Conservation (phyloP, 2,329 filamentous ascomycete species). For the Colletotrichum limetticola region DNA sequence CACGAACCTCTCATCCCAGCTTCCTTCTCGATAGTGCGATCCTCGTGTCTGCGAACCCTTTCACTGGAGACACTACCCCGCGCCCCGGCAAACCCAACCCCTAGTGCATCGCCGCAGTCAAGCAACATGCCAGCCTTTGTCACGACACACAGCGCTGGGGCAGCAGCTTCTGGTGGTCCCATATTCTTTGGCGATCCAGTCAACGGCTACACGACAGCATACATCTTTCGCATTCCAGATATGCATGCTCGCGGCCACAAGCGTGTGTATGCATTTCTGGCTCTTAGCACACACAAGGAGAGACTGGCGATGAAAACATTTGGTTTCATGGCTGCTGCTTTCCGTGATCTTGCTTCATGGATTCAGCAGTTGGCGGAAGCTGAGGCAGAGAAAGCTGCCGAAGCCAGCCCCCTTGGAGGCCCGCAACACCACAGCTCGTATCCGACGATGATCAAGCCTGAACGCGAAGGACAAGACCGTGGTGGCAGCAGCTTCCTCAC, state of each 20-base stretch:
- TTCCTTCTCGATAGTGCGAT: slow-evolving; percentile 75
- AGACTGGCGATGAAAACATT: slow-evolving; percentile 74
- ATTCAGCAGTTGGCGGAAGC: slow-evolving; percentile 73
- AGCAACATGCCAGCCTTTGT: slow-evolving; percentile 60
- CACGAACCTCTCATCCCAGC: slow-evolving; percentile 70
- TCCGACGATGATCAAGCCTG: slow-evolving; percentile 1
- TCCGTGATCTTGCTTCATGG: slow-evolving; percentile 72
- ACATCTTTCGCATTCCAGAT: slow-evolving; percentile 77
- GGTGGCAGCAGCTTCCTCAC: slow-evolving; percentile 67
- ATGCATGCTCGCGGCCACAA: slow-evolving; percentile 74
- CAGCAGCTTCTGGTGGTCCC: slow-evolving; percentile 69
- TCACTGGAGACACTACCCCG: slow-evolving; percentile 75
- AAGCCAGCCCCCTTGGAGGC: slow-evolving; percentile 51
- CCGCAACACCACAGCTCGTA: slow-evolving; percentile 51
- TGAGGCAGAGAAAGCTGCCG: slow-evolving; percentile 68
- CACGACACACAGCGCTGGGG: slow-evolving; percentile 63
- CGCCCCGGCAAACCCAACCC: slow-evolving; percentile 47
- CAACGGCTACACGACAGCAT: slow-evolving; percentile 75
- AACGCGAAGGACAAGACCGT: slow-evolving; percentile 42
- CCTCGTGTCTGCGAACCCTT: slow-evolving; percentile 73
- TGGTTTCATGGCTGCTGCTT: slow-evolving; percentile 69
- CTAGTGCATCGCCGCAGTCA: slow-evolving; percentile 41
- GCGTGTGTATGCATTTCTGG: slow-evolving; percentile 75
- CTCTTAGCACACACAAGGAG: slow-evolving; percentile 73
- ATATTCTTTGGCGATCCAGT: slow-evolving; percentile 76